phyloP scores from a whole-genome alignment of 2,329 filamentous ascomycete genomes.

The Ceratocystis albifundus region DNA sequence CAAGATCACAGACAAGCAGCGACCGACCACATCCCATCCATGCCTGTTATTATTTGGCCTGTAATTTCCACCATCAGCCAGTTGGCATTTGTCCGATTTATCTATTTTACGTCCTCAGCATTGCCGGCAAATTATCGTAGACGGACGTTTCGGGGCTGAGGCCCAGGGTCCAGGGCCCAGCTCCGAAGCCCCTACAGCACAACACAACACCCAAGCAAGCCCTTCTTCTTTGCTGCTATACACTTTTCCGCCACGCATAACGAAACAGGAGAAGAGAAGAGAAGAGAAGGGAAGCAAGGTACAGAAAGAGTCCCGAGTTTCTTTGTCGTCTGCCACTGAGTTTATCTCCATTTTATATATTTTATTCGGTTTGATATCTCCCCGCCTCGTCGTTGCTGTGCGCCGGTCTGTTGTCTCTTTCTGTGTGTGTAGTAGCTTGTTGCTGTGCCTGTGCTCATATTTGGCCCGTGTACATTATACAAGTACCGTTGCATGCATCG shows the following conservation, averaged over 20 bases:
- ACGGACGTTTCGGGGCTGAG: not conserved
- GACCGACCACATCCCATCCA: not conserved
- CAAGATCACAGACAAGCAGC: no score
- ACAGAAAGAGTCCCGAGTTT: not conserved
- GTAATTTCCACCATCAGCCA: not conserved
- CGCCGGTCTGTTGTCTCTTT: not conserved
- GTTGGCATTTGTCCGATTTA: not conserved
- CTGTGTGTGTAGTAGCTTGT: not conserved
- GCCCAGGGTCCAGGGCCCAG: not conserved
- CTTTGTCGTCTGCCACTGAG: not conserved
- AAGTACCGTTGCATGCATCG: not conserved
- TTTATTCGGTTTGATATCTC: not conserved
- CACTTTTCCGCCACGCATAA: not conserved
- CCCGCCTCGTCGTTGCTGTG: not conserved
- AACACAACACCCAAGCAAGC: not conserved
- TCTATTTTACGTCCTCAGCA: not conserved
- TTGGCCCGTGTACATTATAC: not conserved
- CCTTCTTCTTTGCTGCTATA: not conserved
- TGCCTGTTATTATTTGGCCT: not conserved
- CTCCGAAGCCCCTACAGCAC: not conserved
- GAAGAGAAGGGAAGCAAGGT: not conserved
- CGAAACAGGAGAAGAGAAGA: not conserved
- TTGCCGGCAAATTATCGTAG: conserved; percentile 11
- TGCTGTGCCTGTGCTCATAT: not conserved
- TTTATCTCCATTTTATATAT: not conserved